A percentile compares a stretch with the other conserved stretches of the same genome.
These are phyloP conservation scores for Colletotrichum eremochloae DNA, from an alignment of 2,329 filamentous ascomycete species.

Conservation along the genomic window DNA sequence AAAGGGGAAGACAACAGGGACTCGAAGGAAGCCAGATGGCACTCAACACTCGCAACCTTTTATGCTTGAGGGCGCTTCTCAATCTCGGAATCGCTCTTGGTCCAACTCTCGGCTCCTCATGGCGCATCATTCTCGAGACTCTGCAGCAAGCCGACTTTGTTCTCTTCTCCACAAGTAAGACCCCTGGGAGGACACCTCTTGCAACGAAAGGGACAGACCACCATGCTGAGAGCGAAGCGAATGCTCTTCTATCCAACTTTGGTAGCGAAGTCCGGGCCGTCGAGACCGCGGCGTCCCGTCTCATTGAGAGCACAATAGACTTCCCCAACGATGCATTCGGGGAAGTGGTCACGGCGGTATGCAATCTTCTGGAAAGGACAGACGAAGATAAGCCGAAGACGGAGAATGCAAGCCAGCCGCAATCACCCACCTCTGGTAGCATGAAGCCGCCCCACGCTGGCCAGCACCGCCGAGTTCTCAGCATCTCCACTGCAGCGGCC, in stretches of 20 bases:
- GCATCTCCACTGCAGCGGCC: conserved; percentile 59
- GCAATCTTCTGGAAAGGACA: conserved; percentile 71
- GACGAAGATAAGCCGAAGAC: conserved; percentile 46
- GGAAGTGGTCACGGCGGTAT: conserved; percentile 81
- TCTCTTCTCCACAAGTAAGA: conserved; percentile 74
- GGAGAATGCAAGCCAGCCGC: conserved; percentile 51
- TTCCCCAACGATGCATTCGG: conserved; percentile 88
- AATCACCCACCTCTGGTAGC: conserved; percentile 51
- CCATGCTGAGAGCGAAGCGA: conserved; percentile 65
- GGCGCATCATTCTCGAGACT: conserved; percentile 92
- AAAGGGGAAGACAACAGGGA: conserved; percentile 71
- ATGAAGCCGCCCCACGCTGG: conserved; percentile 54
- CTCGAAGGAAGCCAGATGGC: conserved; percentile 67
- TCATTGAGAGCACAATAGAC: conserved; percentile 93
- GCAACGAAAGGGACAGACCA: conserved; percentile 61
- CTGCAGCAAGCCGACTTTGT: conserved; percentile 94
- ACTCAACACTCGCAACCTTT: conserved; percentile 88
- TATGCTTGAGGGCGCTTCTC: conserved; percentile 91
- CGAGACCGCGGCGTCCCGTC: conserved; percentile 84
- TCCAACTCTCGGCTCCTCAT: conserved; percentile 85
- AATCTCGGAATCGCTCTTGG: conserved; percentile 96
- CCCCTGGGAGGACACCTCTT: conserved; percentile 65
- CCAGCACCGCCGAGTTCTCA: conserved; percentile 61
- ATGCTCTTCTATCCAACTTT: conserved; percentile 73
- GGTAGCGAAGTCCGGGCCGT: conserved; percentile 87